These are phyloP conservation scores for Aureobasidium sp. DNA, from an alignment of 2,329 filamentous ascomycete species.

Conservation along the genomic window DNA sequence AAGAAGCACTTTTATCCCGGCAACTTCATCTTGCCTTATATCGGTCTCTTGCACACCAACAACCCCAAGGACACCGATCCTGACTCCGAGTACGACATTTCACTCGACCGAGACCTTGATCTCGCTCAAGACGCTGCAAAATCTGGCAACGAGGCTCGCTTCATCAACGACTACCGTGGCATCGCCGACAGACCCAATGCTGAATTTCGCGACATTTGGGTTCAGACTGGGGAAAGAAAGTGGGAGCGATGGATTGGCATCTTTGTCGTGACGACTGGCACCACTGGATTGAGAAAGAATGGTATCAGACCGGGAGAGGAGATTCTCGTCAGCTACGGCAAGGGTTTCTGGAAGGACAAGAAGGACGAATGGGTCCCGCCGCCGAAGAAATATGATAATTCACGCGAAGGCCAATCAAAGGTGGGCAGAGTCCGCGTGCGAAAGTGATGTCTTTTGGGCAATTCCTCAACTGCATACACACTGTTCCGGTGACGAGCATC, in stretches of 20 bases:
- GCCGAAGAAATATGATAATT: background rate
- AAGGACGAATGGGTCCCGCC: background rate
- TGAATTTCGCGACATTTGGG: conserved; percentile 29
- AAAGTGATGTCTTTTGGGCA: background rate
- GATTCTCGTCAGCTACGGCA: conserved; percentile 46
- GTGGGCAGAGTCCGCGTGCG: background rate
- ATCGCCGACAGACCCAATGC: conserved; percentile 33
- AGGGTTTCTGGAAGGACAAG: conserved; percentile 37
- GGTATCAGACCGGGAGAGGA: conserved; percentile 42
- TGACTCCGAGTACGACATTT: conserved; percentile 43
- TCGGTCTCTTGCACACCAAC: conserved; percentile 40
- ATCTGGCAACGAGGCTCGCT: conserved; percentile 44
- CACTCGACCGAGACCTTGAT: conserved; percentile 40
- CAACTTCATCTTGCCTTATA: conserved; percentile 41
- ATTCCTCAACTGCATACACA: too few species aligned
- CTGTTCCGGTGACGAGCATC: too few species aligned
- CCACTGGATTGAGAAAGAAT: conserved; percentile 37
- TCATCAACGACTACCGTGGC: conserved; percentile 46
- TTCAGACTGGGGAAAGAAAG: conserved; percentile 29
- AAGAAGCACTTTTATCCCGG: conserved; percentile 34
- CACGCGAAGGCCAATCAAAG: background rate
- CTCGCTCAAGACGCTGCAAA: conserved; percentile 40
- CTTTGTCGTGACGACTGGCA: conserved; percentile 41
- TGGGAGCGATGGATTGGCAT: conserved; percentile 42
- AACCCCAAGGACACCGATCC: conserved; percentile 35